phyloP scores from a whole-genome alignment of 208 protist genomes.

The Tritrichomonas foetus region DNA sequence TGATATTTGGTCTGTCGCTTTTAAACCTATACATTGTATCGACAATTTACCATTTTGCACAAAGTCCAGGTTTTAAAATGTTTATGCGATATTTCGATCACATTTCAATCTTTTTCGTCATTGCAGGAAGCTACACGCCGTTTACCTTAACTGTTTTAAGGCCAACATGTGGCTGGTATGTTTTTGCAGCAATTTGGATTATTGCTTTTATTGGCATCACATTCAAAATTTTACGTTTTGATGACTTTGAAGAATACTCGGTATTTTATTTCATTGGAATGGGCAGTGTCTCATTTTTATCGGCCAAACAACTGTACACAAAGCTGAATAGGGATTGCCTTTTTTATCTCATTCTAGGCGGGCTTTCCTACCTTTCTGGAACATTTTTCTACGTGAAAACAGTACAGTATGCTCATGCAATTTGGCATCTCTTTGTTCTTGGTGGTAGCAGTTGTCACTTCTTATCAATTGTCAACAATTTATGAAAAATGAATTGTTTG shows the following conservation, averaged over 20 bases:
- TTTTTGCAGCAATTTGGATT: neutral
- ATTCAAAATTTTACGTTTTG: constrained; percentile 13
- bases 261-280: neutral
- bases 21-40: neutral
- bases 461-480: neutral
- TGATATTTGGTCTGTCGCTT: neutral
- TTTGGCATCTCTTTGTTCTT: neutral
- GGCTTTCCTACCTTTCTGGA: neutral
- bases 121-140: neutral
- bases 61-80: neutral
- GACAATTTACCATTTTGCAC: neutral
- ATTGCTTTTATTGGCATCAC: neutral
- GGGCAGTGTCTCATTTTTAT: neutral
- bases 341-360: neutral
- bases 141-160: neutral
- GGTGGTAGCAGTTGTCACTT: neutral
- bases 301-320: neutral
- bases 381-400: neutral
- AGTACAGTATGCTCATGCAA: neutral
- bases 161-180: neutral
- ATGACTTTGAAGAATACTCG: neutral
- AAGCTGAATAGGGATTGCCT: neutral
- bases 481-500: too few species aligned
- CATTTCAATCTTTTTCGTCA: neutral
- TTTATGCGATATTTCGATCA: neutral